A percentile compares a stretch with the other conserved stretches of the same genome.
These are phyloP conservation scores for Gracilaria gracilis DNA, from an alignment of 23 red algal species.

Conservation along the genomic window DNA sequence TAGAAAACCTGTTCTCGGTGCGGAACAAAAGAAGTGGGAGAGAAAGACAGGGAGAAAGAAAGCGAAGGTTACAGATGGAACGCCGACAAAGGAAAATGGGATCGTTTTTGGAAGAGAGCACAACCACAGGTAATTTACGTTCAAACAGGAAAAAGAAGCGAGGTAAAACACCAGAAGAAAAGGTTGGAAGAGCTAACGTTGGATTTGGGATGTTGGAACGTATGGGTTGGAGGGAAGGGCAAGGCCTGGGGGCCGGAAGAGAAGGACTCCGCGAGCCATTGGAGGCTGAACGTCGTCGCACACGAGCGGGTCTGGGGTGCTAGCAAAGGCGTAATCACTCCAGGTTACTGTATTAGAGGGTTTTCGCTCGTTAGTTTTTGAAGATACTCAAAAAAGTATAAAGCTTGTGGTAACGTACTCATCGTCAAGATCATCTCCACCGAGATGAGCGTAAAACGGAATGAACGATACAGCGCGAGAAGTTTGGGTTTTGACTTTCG, in stretches of 20 bases:
- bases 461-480: constrained; percentile 25
- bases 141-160: neutral
- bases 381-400: neutral
- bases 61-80: neutral
- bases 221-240: constrained; percentile 58
- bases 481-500: neutral
- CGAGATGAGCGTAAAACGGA: constrained; percentile 60
- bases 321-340: neutral
- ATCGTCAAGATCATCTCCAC: constrained; percentile 48
- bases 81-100: neutral
- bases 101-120: constrained; percentile 27
- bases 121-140: neutral
- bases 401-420: constrained; percentile 25
- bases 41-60: constrained; percentile 10
- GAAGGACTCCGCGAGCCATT: constrained; percentile 42
- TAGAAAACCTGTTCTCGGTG: neutral
- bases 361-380: neutral
- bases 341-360: neutral
- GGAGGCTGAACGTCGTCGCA: constrained; percentile 14
- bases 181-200: constrained; percentile 17
- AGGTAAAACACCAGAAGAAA: neutral
- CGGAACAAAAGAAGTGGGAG: constrained; percentile 1
- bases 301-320: constrained; percentile 36
- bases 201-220: constrained; percentile 52
- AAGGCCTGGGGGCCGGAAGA: constrained; percentile 33